phyloP scores from a whole-genome alignment of 495 filamentous ascomycete genomes.

The Daldinia loculata region DNA sequence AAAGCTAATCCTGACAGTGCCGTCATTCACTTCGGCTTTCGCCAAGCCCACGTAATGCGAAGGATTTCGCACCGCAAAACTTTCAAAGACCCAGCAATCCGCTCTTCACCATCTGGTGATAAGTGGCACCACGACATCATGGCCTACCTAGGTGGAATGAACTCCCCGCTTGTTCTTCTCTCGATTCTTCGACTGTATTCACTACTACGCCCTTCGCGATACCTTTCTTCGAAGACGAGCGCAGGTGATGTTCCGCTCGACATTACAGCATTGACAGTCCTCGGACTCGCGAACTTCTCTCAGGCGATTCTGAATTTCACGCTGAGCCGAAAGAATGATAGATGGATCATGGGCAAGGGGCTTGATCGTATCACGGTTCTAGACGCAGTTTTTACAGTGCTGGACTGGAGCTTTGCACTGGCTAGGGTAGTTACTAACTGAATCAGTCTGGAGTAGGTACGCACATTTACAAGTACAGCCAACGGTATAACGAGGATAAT shows the following conservation, averaged over 20 bases:
- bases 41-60: neutral
- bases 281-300: neutral
- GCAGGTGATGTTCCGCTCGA: neutral
- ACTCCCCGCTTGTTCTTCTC: neutral
- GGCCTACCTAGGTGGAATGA: neutral
- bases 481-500: neutral
- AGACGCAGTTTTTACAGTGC: neutral
- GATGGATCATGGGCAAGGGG: neutral
- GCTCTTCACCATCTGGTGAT: neutral
- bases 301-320: constrained; percentile 1
- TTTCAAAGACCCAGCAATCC: neutral
- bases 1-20: neutral
- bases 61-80: neutral
- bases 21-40: neutral
- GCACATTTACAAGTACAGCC: neutral
- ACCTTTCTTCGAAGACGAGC: neutral
- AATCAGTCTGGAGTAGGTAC: neutral
- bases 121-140: constrained; percentile 1
- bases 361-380: neutral
- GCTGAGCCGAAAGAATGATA: neutral
- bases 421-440: neutral
- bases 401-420: neutral
- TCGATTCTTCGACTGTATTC: neutral
- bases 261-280: neutral
- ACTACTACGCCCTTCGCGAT: neutral